Percentiles rank a stretch among this genome's conserved stretches.
Conservation (phyloP, 371 early-diverging fungal species). For the Nosema bombycis region DNA sequence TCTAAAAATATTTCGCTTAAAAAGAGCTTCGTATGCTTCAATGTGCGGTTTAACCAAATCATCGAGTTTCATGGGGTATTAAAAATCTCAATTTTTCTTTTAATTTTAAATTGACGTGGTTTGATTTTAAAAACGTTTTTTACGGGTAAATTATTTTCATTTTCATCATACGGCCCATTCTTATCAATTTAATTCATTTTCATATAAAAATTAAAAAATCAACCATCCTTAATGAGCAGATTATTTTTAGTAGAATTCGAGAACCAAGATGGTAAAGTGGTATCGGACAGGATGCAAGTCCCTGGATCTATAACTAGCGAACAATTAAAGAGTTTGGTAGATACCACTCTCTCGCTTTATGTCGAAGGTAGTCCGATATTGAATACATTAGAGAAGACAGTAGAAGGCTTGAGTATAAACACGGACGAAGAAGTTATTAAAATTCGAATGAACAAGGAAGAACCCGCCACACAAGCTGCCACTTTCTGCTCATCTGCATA, state of each 20-base stretch:
- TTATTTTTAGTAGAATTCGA: conserved; percentile 48
- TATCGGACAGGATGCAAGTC: conserved; percentile 48
- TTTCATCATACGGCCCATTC: neutral
- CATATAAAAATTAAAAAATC: neutral
- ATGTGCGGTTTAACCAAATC: conserved; percentile 52
- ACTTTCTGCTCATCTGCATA: conserved; percentile 51
- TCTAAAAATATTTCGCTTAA: conserved; percentile 50
- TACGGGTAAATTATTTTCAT: neutral
- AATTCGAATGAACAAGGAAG: conserved; percentile 40
- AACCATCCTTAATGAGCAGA: neutral
- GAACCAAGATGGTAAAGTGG: conserved; percentile 40
- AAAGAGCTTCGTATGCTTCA: conserved; percentile 52
- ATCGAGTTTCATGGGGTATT: conserved; percentile 28
- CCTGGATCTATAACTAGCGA: conserved; percentile 34
- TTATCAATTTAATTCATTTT: neutral
- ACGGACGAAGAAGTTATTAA: conserved; percentile 56
- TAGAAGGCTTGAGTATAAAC: conserved; percentile 67
- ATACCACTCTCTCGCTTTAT: conserved; percentile 39
- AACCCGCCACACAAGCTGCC: conserved; percentile 46
- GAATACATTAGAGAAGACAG: conserved; percentile 52
- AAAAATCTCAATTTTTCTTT: neutral
- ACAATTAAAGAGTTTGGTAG: conserved; percentile 48
- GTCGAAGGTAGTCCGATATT: conserved; percentile 49
- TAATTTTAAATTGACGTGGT: neutral
- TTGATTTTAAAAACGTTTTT: neutral